A percentile compares a stretch with the other conserved stretches of the same genome.
Evolutionary conservation across 169 alveolate genomes (phyloP).

Genomic region (Theileria luwenshuni): DNA sequence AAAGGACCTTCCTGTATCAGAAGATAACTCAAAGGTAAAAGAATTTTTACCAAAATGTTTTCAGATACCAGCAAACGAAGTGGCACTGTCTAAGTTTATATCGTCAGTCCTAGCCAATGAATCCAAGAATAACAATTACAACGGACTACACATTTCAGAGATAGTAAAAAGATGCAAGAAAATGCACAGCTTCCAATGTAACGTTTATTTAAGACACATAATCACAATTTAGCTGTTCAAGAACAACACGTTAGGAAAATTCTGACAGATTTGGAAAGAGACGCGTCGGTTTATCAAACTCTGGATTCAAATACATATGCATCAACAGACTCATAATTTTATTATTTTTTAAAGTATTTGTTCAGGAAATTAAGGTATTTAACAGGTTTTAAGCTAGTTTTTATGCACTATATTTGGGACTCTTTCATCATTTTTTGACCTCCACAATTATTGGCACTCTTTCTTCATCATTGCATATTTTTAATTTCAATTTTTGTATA

Average conservation of each 20-base stretch:
- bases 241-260: conserved; percentile 65
- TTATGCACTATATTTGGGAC: too few relatives aligned
- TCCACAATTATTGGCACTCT: too few relatives aligned
- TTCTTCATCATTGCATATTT: neutral
- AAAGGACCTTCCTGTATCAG: conserved; percentile 11
- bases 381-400: too few relatives aligned
- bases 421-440: too few relatives aligned
- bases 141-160: conserved; percentile 52
- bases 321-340: conserved; percentile 57
- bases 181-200: conserved; percentile 65
- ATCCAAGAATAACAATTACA: conserved; percentile 50
- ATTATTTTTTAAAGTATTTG: neutral
- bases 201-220: neutral
- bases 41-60: neutral
- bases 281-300: conserved; percentile 69
- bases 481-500: conserved; percentile 4
- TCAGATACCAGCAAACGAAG: conserved; percentile 30
- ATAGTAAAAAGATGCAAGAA: conserved; percentile 43
- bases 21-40: neutral
- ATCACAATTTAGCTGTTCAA: conserved; percentile 37
- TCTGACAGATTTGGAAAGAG: conserved; percentile 63
- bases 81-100: conserved; percentile 43
- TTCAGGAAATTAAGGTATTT: too few relatives aligned
- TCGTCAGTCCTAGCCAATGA: conserved; percentile 57
- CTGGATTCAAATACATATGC: conserved; percentile 65